Base-by-base conservation (phyloP, 2,329 filamentous ascomycete genomes). In the Cyanodermella asteris region DNA sequence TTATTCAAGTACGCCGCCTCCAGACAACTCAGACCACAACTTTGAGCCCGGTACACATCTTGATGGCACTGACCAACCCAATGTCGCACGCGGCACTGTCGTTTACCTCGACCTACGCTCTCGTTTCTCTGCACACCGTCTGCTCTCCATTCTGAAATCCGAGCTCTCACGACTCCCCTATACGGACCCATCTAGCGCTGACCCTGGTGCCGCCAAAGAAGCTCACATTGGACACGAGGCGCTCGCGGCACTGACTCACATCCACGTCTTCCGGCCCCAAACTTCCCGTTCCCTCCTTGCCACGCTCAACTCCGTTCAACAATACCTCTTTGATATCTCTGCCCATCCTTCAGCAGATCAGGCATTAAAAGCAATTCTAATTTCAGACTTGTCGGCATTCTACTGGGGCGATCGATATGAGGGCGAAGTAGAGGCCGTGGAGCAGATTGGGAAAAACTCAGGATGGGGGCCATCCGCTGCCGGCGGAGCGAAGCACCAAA, bases 251-350 rank as follows among this genome's bases (percentile, higher is more conserved):
- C 45, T 72, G 1, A 37, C 45, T 15, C 64, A 72, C 36, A 41
- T 72, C 18, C 65, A 71, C 39, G 47, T 72, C 31, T 61, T 68
- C 44, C 55, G 47, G 3, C 63, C 64, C 0, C 50, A 58, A 22
- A 59, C 59, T 2, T 59, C 60, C 13, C 23, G 43, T 3, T 49
- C 56, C 3, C 42, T 68, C 1, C 43, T 67, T 3, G 40, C 53
- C 5, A 63, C 61, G 0, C 37, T 72, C 1, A 32, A 43, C 3
- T 33, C 36, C 0, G 38, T 72, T 1, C 50, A 55, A 10, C 21
- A 34, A 1, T 65, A 68, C 38, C 53, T 72, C 6, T 50, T 64
- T 31, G 32, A 49, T 29, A 6, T 28, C 7, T 29, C 24, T 3
- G 34, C 45, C 18, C 62, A 68, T 38, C 31, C 37, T 12, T 67